Base-by-base conservation (phyloP, 139 green algal species). In the Coccomyxa sp. region DNA sequence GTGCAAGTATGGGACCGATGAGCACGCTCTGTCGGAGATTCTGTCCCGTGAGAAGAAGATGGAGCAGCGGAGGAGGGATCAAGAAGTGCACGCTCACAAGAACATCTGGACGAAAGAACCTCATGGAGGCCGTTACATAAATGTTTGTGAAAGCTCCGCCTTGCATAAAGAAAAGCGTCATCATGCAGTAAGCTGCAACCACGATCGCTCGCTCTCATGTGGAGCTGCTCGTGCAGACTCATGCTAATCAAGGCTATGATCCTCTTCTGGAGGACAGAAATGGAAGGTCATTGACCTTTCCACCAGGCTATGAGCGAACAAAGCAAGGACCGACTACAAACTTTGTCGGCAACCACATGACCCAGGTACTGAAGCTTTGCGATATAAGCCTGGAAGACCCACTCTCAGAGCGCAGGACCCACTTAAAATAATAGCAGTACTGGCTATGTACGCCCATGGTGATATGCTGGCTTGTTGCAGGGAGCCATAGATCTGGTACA, bases 281-380 rank as follows among this genome's bases (percentile, higher is more conserved):
- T 54, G 86, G 86, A 9, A 72, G 35, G 3, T 22, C 74, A 6
- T 79, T 80, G 39, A 8, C 70, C 68, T 79, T 91, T 70, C 81
- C 85, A 16, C 81, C 84, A 16, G 92, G 92, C 0, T 95, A 95
- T 75, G 90, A 96, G 73, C 85, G 81, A 31, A 84, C 92, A 10
- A 70, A 90, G 44, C 39, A 75, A 1, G 92, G 92, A 0, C 90
- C 86, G 1, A 97, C 92, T 37, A 92, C 90, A 75, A 97, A 97
- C 83, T 95, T 97, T 76, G 92, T 97, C 55, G 92, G 92, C 0
- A 91, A 95, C 79, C 88, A 93, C 78, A 97, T 97, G 92, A 94
- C 89, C 50, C 50, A 64, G 50, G 50, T 64, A 64, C 50, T 12
- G 2, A 31, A 64, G 5, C 5, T 64, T 22, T 64, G 22, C 18